These are phyloP conservation scores for Aspergillus cavernicola DNA, from an alignment of 495 filamentous ascomycete genomes.

Conservation along the genomic window DNA sequence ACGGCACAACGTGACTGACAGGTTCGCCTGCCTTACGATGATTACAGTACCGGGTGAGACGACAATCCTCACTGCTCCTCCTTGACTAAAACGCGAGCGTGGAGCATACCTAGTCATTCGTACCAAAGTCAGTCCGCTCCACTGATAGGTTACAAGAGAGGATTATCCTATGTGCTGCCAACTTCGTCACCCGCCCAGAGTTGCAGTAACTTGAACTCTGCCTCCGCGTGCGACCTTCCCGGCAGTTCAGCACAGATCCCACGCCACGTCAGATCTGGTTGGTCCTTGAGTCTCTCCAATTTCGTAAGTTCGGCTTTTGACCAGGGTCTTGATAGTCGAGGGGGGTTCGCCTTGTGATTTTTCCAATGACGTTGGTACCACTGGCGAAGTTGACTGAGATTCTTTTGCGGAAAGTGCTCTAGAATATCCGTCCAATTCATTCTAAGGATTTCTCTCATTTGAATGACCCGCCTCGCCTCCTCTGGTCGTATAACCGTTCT, in stretches of 20 bases:
- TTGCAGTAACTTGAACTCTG: slow-evolving; percentile 39
- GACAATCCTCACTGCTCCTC: neutral
- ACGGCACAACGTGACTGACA: neutral
- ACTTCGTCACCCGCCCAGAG: slow-evolving; percentile 28
- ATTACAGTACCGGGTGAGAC: neutral
- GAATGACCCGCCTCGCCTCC: slow-evolving; percentile 31
- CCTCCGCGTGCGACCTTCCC: slow-evolving; percentile 29
- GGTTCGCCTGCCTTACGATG: neutral
- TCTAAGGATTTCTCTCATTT: slow-evolving; percentile 28
- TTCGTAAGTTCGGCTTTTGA: slow-evolving; percentile 27
- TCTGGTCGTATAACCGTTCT: slow-evolving; percentile 30
- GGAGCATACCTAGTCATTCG: neutral
- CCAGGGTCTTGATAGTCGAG: slow-evolving; percentile 32
- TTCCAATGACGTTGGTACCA: slow-evolving; percentile 37
- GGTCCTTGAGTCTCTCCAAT: slow-evolving; percentile 25
- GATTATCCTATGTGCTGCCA: slow-evolving; percentile 5
- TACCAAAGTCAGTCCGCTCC: neutral
- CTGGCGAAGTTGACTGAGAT: slow-evolving; percentile 16
- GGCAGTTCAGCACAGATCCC: slow-evolving; percentile 28
- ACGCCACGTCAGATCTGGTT: slow-evolving; percentile 32
- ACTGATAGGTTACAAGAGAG: slow-evolving; percentile 3
- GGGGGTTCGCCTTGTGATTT: slow-evolving; percentile 29
- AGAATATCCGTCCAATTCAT: slow-evolving; percentile 33
- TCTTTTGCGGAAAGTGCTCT: slow-evolving; percentile 26
- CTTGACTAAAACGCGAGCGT: neutral